Conservation (phyloP, 192 early-diverging fungal species). For the Podochytrium sp. region DNA sequence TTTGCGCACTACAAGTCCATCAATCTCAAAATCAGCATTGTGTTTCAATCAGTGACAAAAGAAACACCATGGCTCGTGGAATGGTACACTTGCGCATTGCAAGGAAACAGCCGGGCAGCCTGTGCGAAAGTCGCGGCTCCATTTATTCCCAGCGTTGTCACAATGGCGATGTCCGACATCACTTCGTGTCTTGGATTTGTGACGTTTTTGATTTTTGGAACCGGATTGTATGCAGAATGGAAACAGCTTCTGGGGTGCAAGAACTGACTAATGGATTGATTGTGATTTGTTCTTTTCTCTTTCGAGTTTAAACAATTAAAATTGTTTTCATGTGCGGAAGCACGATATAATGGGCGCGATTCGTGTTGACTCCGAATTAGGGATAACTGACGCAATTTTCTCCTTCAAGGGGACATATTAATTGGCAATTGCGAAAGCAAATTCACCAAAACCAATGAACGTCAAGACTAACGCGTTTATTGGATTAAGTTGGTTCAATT, state of each 20-base stretch:
- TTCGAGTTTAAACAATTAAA: background rate
- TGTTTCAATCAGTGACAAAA: background rate
- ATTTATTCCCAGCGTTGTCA: background rate
- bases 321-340: too few relatives aligned
- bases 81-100: constrained; percentile 10
- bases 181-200: background rate
- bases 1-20: background rate
- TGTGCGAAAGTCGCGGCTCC: background rate
- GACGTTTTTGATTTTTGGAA: constrained; percentile 2
- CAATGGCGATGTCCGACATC: background rate
- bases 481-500: too few relatives aligned
- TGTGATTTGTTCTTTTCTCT: background rate
- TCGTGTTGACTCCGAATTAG: too few relatives aligned
- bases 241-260: constrained; percentile 2
- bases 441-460: too few relatives aligned
- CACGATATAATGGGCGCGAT: too few relatives aligned
- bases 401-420: too few relatives aligned
- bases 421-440: too few relatives aligned
- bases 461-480: too few relatives aligned
- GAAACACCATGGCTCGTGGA: background rate
- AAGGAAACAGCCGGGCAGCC: background rate
- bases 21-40: background rate
- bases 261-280: background rate
- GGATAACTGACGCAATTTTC: too few relatives aligned
- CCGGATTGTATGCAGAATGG: background rate